These are phyloP conservation scores for Cladosporium colombiae DNA, from an alignment of 2,329 filamentous ascomycete genomes.

Conservation along the genomic window DNA sequence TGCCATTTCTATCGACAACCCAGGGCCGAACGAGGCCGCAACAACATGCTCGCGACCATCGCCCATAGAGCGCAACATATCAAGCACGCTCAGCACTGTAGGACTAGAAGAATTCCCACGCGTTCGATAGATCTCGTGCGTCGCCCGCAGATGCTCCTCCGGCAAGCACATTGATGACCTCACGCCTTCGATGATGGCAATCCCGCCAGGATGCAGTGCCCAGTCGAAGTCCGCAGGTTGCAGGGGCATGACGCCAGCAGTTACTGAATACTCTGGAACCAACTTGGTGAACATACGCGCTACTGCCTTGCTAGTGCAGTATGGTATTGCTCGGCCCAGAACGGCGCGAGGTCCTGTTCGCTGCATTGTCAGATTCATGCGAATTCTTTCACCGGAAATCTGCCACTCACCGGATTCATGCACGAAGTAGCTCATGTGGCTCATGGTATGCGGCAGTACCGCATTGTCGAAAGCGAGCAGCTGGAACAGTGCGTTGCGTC, in stretches of 20 bases:
- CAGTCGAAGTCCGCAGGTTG: slow-evolving; percentile 60
- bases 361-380: background rate
- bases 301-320: slow-evolving; percentile 11
- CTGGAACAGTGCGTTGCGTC: slow-evolving; percentile 36
- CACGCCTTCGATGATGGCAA: slow-evolving; percentile 65
- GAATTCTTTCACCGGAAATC: too few species aligned
- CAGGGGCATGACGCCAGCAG: background rate
- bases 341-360: slow-evolving; percentile 20
- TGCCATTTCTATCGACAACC: slow-evolving; percentile 46
- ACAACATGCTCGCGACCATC: slow-evolving; percentile 60
- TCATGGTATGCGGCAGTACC: slow-evolving; percentile 35
- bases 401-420: background rate
- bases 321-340: slow-evolving; percentile 30
- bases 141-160: slow-evolving; percentile 67
- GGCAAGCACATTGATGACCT: slow-evolving; percentile 59
- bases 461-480: slow-evolving; percentile 63
- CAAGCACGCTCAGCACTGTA: slow-evolving; percentile 68
- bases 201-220: slow-evolving; percentile 71
- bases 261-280: background rate
- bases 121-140: slow-evolving; percentile 67
- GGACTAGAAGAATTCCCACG: slow-evolving; percentile 69
- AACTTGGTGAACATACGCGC: slow-evolving; percentile 18
- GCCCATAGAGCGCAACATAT: slow-evolving; percentile 52
- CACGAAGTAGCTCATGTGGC: slow-evolving; percentile 11
- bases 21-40: slow-evolving; percentile 70